A percentile compares a stretch with the other conserved stretches of the same genome.
phyloP scores from a whole-genome alignment of 2,329 filamentous ascomycete species.

The Endocalyx cinctus region DNA sequence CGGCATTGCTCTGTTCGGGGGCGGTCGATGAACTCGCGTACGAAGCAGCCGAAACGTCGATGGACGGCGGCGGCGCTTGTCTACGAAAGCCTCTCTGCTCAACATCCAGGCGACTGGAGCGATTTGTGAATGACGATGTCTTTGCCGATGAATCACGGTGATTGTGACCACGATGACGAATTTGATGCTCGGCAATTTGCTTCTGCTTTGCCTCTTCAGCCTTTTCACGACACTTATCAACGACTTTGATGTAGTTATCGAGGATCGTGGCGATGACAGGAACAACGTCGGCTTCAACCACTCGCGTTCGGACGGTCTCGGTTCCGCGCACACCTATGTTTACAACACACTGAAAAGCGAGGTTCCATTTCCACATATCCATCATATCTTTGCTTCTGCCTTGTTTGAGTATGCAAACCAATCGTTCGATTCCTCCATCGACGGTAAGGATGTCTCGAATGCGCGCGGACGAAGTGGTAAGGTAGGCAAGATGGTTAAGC shows the following conservation, averaged over 20 bases:
- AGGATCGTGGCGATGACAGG: conserved; percentile 97
- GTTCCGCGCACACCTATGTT: conserved; percentile 97
- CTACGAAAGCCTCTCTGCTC: conserved; percentile 64
- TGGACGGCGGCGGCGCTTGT: conserved; percentile 77
- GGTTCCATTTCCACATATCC: conserved; percentile 99
- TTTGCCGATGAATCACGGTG: conserved; percentile 43
- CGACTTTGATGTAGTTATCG: conserved; percentile 95
- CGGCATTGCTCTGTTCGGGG: conserved; percentile 36
- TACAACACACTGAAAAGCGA: conserved; percentile 97
- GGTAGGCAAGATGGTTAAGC: conserved; percentile 95
- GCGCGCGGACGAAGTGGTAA: conserved; percentile 94
- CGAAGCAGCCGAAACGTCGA: conserved; percentile 64
- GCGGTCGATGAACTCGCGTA: conserved; percentile 41
- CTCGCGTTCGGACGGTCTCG: conserved; percentile 86
- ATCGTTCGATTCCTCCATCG: conserved; percentile 93
- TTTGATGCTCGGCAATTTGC: conserved; percentile 49
- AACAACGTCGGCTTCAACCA: conserved; percentile 98
- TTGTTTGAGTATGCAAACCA: conserved; percentile 97
- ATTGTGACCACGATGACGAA: conserved; percentile 46
- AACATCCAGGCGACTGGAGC: conserved; percentile 48
- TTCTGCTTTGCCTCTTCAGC: conserved; percentile 78
- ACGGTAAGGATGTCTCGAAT: conserved; percentile 97
- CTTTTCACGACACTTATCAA: conserved; percentile 86
- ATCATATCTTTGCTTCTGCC: conserved; percentile 97
- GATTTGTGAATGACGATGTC: conserved; percentile 49